These are phyloP conservation scores for Wallacemonas sp. DNA, from an alignment of 208 protist genomes.

Conservation along the genomic window DNA sequence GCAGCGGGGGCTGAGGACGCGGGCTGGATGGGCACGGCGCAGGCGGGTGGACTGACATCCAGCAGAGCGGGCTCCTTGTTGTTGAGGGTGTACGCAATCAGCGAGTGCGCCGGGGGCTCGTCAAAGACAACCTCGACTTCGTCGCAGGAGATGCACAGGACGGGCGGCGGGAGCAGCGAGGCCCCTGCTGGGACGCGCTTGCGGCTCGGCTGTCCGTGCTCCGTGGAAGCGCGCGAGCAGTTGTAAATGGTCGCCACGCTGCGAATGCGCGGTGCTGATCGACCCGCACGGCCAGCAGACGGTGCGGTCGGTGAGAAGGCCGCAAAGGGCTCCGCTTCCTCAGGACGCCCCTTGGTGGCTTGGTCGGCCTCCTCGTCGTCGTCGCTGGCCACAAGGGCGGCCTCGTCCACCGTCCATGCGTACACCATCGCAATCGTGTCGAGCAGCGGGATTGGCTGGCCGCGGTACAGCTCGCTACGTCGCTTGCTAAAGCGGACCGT, in stretches of 20 bases:
- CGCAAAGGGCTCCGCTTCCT: not conserved
- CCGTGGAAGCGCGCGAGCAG: conserved; percentile 44
- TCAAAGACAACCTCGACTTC: conserved; percentile 80
- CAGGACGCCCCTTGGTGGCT: not conserved
- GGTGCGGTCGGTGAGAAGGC: not conserved
- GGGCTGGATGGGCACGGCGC: conserved; percentile 29
- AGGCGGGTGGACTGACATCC: conserved; percentile 57
- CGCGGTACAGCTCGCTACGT: conserved; percentile 44
- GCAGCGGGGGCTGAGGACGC: not conserved
- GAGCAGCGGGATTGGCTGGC: conserved; percentile 46
- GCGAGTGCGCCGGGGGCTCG: conserved; percentile 55
- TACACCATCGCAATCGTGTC: conserved; percentile 73
- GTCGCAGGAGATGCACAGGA: conserved; percentile 72
- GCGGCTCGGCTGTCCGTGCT: conserved; percentile 35
- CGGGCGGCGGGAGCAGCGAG: conserved; percentile 59
- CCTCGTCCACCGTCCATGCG: conserved; percentile 67
- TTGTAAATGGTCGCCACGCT: conserved; percentile 77
- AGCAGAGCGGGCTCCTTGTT: conserved; percentile 60
- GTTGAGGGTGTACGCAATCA: conserved; percentile 83
- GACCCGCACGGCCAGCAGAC: not conserved
- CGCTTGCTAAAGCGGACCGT: conserved; percentile 63
- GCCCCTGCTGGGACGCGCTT: conserved; percentile 20
- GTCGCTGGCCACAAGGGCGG: not conserved
- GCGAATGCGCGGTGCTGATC: conserved; percentile 21
- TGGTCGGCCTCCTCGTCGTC: conserved; percentile 12